Evolutionary conservation across 495 filamentous ascomycete genomes (phyloP).

Genomic region (Bacidia rubella): DNA sequence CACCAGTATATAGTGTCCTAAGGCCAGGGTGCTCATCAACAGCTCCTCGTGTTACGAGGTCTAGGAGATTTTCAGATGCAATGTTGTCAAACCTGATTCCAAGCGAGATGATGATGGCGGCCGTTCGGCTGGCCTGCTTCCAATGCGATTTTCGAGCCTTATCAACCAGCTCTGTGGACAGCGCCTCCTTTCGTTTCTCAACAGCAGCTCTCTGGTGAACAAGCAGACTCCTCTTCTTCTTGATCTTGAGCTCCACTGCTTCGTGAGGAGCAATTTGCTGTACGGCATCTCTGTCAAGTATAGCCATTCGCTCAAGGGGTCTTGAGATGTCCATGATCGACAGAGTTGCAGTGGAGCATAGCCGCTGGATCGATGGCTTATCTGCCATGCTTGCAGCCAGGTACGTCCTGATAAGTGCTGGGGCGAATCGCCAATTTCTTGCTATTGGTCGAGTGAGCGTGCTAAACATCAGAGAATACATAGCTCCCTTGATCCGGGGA

Average conservation of each 20-base stretch:
- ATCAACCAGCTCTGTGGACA: constrained; percentile 70
- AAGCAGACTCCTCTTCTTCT: constrained; percentile 54
- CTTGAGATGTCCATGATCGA: constrained; percentile 86
- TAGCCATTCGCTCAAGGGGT: constrained; percentile 68
- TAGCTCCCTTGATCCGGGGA: constrained; percentile 81
- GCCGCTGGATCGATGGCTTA: constrained; percentile 83
- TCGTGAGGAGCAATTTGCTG: constrained; percentile 61
- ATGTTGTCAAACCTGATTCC: constrained; percentile 82
- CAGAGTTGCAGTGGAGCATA: constrained; percentile 68
- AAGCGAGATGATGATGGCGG: constrained; percentile 75
- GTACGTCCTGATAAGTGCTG: constrained; percentile 70
- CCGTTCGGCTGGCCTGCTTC: constrained; percentile 85
- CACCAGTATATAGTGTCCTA: constrained; percentile 63
- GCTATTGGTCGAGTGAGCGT: constrained; percentile 78
- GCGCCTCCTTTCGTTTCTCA: constrained; percentile 65
- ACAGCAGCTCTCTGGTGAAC: constrained; percentile 57
- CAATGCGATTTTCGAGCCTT: constrained; percentile 72
- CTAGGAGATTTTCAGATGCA: constrained; percentile 63
- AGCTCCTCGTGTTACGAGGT: constrained; percentile 70
- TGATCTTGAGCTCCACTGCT: constrained; percentile 48
- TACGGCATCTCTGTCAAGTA: constrained; percentile 62
- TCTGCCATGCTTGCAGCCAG: constrained; percentile 82
- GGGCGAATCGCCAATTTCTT: constrained; percentile 86
- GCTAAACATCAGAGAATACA: constrained; percentile 81
- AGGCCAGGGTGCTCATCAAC: constrained; percentile 85